Evolutionary conservation across 352 stramenopile species (phyloP).

Genomic region (Globisporangium spiculum): DNA sequence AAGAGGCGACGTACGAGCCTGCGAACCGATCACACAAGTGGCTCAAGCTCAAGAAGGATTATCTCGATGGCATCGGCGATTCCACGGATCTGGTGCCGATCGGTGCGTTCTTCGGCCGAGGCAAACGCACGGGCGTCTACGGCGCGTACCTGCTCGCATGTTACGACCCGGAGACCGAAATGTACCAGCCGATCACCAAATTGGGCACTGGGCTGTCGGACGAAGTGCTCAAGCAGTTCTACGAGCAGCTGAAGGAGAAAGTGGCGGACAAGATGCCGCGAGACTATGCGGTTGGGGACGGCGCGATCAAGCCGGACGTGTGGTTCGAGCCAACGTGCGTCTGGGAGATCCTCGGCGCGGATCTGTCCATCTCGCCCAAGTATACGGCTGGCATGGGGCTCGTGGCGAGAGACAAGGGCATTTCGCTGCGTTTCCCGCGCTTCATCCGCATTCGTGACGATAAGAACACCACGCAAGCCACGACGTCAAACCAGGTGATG

Average conservation of each 20-base stretch:
- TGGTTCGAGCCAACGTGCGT: constrained; percentile 97
- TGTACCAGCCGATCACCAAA: constrained; percentile 99
- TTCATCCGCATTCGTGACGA: constrained; percentile 98
- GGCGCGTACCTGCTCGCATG: constrained; percentile 98
- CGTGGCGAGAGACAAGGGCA: constrained; percentile 91
- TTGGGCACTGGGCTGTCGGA: constrained; percentile 99
- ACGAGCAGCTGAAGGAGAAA: constrained; percentile 80
- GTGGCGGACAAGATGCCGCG: constrained; percentile 80
- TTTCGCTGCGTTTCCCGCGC: constrained; percentile 98
- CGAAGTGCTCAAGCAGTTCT: constrained; percentile 93
- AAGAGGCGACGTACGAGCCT: constrained; percentile 97
- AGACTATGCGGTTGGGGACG: constrained; percentile 92
- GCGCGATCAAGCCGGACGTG: constrained; percentile 83
- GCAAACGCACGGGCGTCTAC: constrained; percentile 96
- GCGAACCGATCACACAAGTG: constrained; percentile 98
- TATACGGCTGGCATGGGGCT: constrained; percentile 96
- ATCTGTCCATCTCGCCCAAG: constrained; percentile 97
- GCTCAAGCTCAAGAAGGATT: constrained; percentile 99
- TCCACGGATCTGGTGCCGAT: constrained; percentile 98
- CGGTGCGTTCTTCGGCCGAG: constrained; percentile 95
- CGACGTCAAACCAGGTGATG: constrained; percentile 93
- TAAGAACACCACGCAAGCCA: constrained; percentile 96
- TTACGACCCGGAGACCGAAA: constrained; percentile 96
- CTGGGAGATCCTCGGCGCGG: constrained; percentile 98
- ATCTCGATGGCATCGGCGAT: constrained; percentile 97